Percentiles rank a stretch among this genome's conserved stretches.
phyloP scores from a whole-genome alignment of 192 early-diverging fungal species.

The Backusella morwellensis region DNA sequence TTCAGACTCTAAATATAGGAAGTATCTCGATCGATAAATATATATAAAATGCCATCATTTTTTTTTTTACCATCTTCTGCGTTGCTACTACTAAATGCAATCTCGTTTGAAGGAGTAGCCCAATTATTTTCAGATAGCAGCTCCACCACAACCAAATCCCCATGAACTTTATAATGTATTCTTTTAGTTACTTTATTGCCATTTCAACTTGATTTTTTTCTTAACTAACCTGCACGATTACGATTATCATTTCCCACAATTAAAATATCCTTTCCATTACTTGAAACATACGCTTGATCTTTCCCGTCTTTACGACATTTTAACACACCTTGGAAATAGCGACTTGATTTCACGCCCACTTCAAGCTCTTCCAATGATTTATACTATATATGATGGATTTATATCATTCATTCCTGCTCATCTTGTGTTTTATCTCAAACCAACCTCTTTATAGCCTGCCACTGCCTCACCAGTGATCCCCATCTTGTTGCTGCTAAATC shows the following conservation, averaged over 20 bases:
- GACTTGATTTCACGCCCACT: slow-evolving; percentile 49
- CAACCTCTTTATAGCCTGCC: slow-evolving; percentile 34
- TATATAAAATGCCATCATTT: too few species aligned
- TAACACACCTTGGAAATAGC: slow-evolving; percentile 45
- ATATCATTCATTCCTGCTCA: background rate
- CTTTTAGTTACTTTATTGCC: background rate
- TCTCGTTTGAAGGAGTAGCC: slow-evolving; percentile 42
- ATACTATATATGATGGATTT: slow-evolving; percentile 31
- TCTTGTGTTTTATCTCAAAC: too few species aligned
- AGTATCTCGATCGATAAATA: background rate
- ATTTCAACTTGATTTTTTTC: background rate
- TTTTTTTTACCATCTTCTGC: slow-evolving; percentile 18
- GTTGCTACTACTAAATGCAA: slow-evolving; percentile 35
- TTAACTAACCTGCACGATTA: slow-evolving; percentile 44
- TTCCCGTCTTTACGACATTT: slow-evolving; percentile 40
- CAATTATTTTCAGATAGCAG: slow-evolving; percentile 47
- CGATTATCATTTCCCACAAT: slow-evolving; percentile 56
- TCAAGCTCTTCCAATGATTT: slow-evolving; percentile 49
- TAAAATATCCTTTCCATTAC: slow-evolving; percentile 48
- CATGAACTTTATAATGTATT: slow-evolving; percentile 41
- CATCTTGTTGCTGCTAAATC: background rate
- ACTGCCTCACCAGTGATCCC: slow-evolving; percentile 2
- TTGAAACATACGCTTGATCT: slow-evolving; percentile 48
- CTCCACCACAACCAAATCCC: slow-evolving; percentile 66
- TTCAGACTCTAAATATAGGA: slow-evolving; percentile 8